These are phyloP conservation scores for Sambucus nigra DNA, from an alignment of 129 eudicot genomes.

Conservation along the genomic window DNA sequence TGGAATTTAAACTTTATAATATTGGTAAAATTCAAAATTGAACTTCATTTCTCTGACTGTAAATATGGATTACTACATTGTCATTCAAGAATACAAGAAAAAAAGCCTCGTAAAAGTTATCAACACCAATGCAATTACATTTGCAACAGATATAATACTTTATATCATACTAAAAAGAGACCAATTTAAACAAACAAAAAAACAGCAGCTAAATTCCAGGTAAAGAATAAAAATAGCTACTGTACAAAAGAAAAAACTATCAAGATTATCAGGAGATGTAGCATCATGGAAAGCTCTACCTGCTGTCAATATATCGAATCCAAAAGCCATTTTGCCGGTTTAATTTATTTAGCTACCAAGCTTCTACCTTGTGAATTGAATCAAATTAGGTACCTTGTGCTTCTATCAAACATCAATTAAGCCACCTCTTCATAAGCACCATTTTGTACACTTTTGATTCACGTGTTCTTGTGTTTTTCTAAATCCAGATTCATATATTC, in stretches of 20 bases:
- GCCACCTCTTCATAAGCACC: no score
- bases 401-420: no score
- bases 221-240: no score
- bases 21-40: no score
- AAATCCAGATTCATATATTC: no score
- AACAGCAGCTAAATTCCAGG: neutral
- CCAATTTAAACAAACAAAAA: no score
- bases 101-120: neutral
- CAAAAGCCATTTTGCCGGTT: neutral
- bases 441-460: no score
- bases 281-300: no score
- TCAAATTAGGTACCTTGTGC: neutral
- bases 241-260: neutral
- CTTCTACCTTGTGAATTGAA: neutral
- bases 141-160: no score
- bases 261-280: neutral
- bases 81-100: neutral
- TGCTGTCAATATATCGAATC: no score
- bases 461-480: no score
- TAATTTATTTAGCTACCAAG: neutral
- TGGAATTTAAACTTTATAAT: no score
- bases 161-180: neutral
- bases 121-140: neutral
- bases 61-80: neutral
- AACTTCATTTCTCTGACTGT: neutral